These are phyloP conservation scores for Phytophthora fragariaefolia DNA, from an alignment of 352 stramenopile species.

Conservation along the genomic window DNA sequence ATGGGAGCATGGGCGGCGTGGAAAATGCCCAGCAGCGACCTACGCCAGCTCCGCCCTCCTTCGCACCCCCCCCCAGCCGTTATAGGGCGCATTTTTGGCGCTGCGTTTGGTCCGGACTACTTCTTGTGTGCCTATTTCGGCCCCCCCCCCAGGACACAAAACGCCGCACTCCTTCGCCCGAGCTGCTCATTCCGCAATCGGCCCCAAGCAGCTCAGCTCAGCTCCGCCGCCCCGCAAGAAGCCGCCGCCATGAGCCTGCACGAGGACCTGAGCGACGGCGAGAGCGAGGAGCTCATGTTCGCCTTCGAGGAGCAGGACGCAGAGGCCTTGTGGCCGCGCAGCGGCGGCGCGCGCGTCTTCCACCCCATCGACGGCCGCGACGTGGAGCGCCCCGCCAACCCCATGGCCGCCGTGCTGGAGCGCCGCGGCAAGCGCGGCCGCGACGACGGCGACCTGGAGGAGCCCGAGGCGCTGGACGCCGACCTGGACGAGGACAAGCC, in stretches of 20 bases:
- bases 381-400: slow-evolving; percentile 49
- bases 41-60: slow-evolving; percentile 8
- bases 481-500: slow-evolving; percentile 17
- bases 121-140: not conserved
- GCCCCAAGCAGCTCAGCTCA: slow-evolving; percentile 2
- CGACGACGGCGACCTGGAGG: slow-evolving; percentile 22
- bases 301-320: slow-evolving; percentile 58
- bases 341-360: slow-evolving; percentile 31
- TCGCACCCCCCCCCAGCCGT: slow-evolving; percentile 17
- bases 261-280: slow-evolving; percentile 28
- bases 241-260: not conserved
- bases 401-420: slow-evolving; percentile 52
- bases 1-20: slow-evolving; percentile 26
- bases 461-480: slow-evolving; percentile 8
- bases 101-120: not conserved
- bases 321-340: slow-evolving; percentile 21
- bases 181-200: slow-evolving; percentile 38
- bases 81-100: slow-evolving; percentile 20
- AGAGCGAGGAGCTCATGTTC: slow-evolving; percentile 83
- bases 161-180: not conserved
- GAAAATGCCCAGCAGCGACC: slow-evolving; percentile 25
- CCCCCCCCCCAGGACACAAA: not conserved
- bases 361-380: slow-evolving; percentile 39
- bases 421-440: slow-evolving; percentile 43
- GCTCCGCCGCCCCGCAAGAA: too few species aligned